Evolutionary conservation across 805 yeast species (phyloP), one percentile per base, ranked within the genome.

Genomic region (Isabelozyma gotoi): DNA sequence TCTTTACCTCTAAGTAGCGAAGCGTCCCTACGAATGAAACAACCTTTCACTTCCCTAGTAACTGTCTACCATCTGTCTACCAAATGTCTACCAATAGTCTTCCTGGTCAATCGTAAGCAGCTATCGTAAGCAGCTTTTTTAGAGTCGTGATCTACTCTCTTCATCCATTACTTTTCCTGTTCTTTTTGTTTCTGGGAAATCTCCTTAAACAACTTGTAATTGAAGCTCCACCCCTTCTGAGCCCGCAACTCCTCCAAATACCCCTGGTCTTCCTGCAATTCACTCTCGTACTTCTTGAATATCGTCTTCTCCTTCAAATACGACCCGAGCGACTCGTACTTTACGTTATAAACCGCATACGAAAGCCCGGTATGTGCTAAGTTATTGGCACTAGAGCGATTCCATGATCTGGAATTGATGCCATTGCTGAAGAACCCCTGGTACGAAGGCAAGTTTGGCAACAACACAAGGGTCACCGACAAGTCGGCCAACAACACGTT

Each of bases 311-410:
- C 73, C 19, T 53, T 48, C 21, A 59, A 51, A 42, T 63, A 63
- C 19, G 58, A 51, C 4, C 63, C 64, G n/a, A 52, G 47, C 1
- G 50, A 40, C 35, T 62, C 77, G 81, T 81, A 78, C 51, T 71
- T 68, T 36, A 82, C 81, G 39, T 66, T 69, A 49, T 77, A 78
- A 2, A 94, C 68, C 4, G 84, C 82, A 43, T 76, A 72, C 33
- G 96, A 85, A 36, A 82, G 75, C 1, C 99, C 99, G 57, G 86
- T 88, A 59, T 92, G 99, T 5, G 65, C 65, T 8, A 72, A 47
- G 16, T 52, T 36, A 12, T 43, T 56, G 19, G 52, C 56, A n/a
- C n/a, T 1, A 60, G 57, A 24, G 12, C 29, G 29, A 24, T n/a
- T 24, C 97, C 98, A 92, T 3, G 79, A 63, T 40, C 97, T 75